Evolutionary conservation across 1,284 basidiomycete species (phyloP).

Genomic region (Puccinia polysora): DNA sequence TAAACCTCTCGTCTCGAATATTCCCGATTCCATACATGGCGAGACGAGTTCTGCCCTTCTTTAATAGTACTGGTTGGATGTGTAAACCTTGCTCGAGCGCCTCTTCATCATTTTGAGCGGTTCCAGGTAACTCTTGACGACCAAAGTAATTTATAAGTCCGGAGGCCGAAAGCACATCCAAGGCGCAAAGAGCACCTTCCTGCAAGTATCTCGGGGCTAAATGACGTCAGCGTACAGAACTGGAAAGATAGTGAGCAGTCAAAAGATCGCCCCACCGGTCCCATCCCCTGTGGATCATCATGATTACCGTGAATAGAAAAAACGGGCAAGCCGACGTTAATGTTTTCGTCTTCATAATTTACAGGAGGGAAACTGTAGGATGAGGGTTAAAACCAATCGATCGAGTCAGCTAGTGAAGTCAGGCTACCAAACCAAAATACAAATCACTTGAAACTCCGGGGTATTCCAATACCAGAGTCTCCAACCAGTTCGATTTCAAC

Average conservation of each 20-base stretch:
- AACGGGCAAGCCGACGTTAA: constrained; percentile 89
- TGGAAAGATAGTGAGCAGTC: no score
- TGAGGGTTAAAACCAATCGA: background rate
- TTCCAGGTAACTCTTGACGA: constrained; percentile 62
- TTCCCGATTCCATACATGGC: constrained; percentile 95
- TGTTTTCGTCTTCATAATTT: constrained; percentile 95
- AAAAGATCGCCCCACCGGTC: constrained; percentile 75
- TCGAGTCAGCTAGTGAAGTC: background rate
- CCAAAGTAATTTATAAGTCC: constrained; percentile 98
- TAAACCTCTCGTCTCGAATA: constrained; percentile 91
- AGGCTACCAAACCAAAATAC: background rate
- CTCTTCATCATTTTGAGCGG: constrained; percentile 60
- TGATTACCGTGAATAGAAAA: constrained; percentile 99
- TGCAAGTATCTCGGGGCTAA: constrained; percentile 54
- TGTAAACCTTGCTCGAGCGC: constrained; percentile 66
- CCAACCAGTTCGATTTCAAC: constrained; percentile 83
- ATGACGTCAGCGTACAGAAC: no score
- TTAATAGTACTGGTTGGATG: constrained; percentile 80
- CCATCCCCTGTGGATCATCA: constrained; percentile 95
- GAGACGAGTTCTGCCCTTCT: constrained; percentile 78
- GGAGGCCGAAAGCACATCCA: constrained; percentile 88
- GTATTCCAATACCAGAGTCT: constrained; percentile 75
- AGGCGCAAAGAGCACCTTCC: constrained; percentile 90
- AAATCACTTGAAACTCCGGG: constrained; percentile 72
- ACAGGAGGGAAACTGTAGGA: constrained; percentile 77